Percentiles rank a stretch among this genome's conserved stretches.
Evolutionary conservation across 78 protist genomes (phyloP).

Genomic region (Bodo saltans): DNA sequence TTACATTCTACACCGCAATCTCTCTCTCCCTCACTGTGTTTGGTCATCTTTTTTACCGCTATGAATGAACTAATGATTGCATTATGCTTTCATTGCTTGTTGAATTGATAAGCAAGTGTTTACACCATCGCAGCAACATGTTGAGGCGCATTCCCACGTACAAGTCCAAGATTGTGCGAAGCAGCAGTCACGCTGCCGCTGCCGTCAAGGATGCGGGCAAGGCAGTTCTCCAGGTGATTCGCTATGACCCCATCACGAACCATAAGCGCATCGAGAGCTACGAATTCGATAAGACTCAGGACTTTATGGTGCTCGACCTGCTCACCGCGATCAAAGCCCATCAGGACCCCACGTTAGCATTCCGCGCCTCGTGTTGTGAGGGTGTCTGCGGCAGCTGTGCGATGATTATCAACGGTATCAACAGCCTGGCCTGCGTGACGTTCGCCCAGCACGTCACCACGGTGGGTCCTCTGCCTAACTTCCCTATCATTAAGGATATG

Average conservation of each 20-base stretch:
- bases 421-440: conserved; percentile 77
- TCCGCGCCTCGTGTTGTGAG: conserved; percentile 85
- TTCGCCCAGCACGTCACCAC: conserved; percentile 12
- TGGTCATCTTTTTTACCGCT: too few species aligned
- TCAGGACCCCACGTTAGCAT: conserved; percentile 79
- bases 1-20: too few species aligned
- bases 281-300: conserved; percentile 30
- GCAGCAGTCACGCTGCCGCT: too few species aligned
- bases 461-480: conserved; percentile 85
- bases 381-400: conserved; percentile 91
- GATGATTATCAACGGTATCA: conserved; percentile 81
- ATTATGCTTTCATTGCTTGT: too few species aligned
- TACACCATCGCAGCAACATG: too few species aligned
- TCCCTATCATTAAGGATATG: conserved; percentile 79
- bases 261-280: background rate
- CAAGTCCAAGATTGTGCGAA: too few species aligned
- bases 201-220: background rate
- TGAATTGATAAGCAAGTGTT: too few species aligned
- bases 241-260: conserved; percentile 25
- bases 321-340: conserved; percentile 69
- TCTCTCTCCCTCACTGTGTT: too few species aligned
- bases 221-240: background rate
- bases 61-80: too few species aligned
- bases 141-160: too few species aligned
- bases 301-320: conserved; percentile 85